Evolutionary conservation across 2,329 filamentous ascomycete genomes (phyloP), one percentile per base, ranked within the genome.

Genomic region (Beauveria brongniartii): DNA sequence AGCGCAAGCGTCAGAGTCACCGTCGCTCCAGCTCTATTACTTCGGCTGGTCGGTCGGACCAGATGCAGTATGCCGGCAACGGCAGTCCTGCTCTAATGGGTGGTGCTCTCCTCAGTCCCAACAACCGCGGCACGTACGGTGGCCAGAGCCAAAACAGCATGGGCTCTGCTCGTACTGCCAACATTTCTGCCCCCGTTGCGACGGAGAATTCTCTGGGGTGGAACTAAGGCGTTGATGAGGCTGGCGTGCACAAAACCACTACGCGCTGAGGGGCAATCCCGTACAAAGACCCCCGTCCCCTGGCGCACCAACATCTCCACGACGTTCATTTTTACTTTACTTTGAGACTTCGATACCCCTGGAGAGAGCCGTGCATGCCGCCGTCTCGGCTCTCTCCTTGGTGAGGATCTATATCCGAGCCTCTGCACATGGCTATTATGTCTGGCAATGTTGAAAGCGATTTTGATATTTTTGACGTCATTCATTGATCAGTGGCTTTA

Each of bases 161-260:
- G 78, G 77, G 79, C 73, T 84, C 81, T 44, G 81, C 74, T 24
- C 79, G 82, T 53, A 84, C 81, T 3, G 80, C 81, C 48, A 80
- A 88, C 74, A 96, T 97, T 72, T 95, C 90, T 64, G 90, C 91
- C 40, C 92, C 92, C 3, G 89, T 96, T 65, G 92, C 92, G 74
- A 89, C 92, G 3, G 92, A 95, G 79, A 97, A 97, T 81, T 96
- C 91, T 56, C 83, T 97, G 66, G 92, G 92, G 69, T 97, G 92
- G 92, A 96, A 95, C 79, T 97, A 82, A 85, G 50, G 28, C n/a
- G 41, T 34, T n/a, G 28, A 47, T 22, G 57, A 37, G 18, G 24
- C 22, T 28, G 46, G 20, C 43, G 16, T n/a, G 30, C 28, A 30
- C 46, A 28, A 28, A 41, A 20, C 43, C 26, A 37, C 26, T 16